Conservation (phyloP, 1,139 yeast species). For the Scheffersomyces quercinus region DNA sequence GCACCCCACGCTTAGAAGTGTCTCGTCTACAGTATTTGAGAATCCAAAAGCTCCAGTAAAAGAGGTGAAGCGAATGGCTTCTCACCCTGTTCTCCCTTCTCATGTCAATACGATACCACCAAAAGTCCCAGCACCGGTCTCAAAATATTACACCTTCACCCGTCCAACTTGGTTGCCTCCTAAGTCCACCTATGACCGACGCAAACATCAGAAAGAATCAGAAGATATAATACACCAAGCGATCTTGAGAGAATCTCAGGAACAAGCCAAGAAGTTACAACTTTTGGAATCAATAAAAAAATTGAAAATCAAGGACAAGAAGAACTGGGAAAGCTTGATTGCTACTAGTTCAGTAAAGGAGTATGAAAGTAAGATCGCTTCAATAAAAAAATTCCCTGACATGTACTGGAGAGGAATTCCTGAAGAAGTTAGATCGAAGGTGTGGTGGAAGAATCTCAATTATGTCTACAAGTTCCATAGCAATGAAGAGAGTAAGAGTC, state of each 20-base stretch:
- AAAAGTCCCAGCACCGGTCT: conserved; percentile 5
- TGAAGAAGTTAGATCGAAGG: conserved; percentile 37
- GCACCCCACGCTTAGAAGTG: neutral
- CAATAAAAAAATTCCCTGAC: conserved; percentile 35
- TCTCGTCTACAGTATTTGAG: neutral
- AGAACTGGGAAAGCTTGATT: conserved; percentile 47
- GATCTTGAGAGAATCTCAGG: conserved; percentile 37
- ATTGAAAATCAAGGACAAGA: conserved; percentile 33
- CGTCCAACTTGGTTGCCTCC: conserved; percentile 73
- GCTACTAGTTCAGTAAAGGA: conserved; percentile 11
- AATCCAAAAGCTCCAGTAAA: neutral
- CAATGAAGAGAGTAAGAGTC: conserved; percentile 7
- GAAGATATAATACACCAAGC: conserved; percentile 53
- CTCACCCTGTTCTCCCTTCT: neutral
- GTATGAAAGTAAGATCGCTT: conserved; percentile 23
- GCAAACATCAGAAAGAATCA: conserved; percentile 57
- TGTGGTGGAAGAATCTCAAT: conserved; percentile 46
- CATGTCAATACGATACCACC: conserved; percentile 4
- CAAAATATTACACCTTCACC: conserved; percentile 46
- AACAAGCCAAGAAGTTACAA: conserved; percentile 28
- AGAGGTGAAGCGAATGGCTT: neutral
- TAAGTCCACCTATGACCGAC: conserved; percentile 53
- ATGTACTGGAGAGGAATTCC: conserved; percentile 74
- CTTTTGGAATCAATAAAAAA: conserved; percentile 25
- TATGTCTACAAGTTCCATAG: neutral